Evolutionary conservation across 768 basidiomycete genomes (phyloP), one percentile per base, ranked within the genome.

Genomic region (Tulasnella sp.): DNA sequence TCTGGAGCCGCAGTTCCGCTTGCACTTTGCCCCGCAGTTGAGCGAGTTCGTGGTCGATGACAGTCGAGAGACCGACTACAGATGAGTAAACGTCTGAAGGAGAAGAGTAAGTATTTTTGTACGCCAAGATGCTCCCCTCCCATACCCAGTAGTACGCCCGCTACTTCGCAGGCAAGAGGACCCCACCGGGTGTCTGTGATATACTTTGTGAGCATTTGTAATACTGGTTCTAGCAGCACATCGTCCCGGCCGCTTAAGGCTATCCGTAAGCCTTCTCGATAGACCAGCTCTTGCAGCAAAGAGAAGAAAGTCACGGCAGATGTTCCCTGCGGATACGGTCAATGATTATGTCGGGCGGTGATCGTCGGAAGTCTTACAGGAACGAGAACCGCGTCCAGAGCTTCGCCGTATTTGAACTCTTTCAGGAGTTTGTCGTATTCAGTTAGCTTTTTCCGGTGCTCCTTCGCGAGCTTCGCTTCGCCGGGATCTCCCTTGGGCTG

Each of bases 211-310:
- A 98, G 84, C 41, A 98, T 85, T 3, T 88, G 86, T n/a, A 99
- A 85, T 40, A 98, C 84, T 1, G 96, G 95, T 77, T 97, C 94
- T 5, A 99, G 83, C 12, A 96, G 84, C 62, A 98, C 89, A 78
- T 98, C 97, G 77, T 98, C 95, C 39, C 97, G 88, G 62, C 94
- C 92, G 0, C 90, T 85, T 11, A 99, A 84, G 3, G 97, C 95
- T 75, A 87, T 87, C 73, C 88, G 85, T 65, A 98, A 83, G 6
- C 92, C 96, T 80, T 98, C 94, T 12, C 92, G 89, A 77, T 95
- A 91, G 32, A 96, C 88, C 42, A 99, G 83, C 80, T 98, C 96
- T 81, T 94, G 90, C 41, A 99, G 89, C 36, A 99, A 81, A 0
- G 96, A 90, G 77, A 98, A 99, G 1, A 91, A 85, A 0, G 89